These are phyloP conservation scores for Daldinia bambusicola DNA, from an alignment of 495 filamentous ascomycete species.

Conservation along the genomic window DNA sequence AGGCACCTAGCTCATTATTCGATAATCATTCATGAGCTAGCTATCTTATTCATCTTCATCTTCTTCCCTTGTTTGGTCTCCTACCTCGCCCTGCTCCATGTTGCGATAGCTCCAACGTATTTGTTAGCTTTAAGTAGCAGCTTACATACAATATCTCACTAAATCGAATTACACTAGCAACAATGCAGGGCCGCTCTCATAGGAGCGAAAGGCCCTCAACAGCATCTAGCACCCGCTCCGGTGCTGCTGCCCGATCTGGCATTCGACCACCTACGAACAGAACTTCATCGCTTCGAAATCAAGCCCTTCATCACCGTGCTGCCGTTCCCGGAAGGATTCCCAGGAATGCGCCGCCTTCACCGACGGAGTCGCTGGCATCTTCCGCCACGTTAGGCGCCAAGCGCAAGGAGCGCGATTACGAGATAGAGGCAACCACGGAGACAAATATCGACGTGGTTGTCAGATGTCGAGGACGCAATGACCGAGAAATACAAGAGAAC, in stretches of 20 bases:
- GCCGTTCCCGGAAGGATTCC: slow-evolving; percentile 50
- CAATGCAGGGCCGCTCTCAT: slow-evolving; percentile 49
- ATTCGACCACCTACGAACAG: slow-evolving; percentile 49
- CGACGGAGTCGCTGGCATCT: slow-evolving; percentile 70
- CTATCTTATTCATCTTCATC: background rate
- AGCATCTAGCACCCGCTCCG: slow-evolving; percentile 38
- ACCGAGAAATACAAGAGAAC: slow-evolving; percentile 91
- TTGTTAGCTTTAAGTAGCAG: slow-evolving; percentile 33
- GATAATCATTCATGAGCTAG: background rate
- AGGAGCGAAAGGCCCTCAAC: slow-evolving; percentile 45
- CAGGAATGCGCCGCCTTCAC: slow-evolving; percentile 65
- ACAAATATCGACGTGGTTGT: slow-evolving; percentile 99
- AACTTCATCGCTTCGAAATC: slow-evolving; percentile 40
- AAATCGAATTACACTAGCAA: slow-evolving; percentile 6
- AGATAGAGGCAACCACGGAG: slow-evolving; percentile 76
- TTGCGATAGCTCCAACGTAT: slow-evolving; percentile 14
- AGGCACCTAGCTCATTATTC: background rate
- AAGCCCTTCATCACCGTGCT: slow-evolving; percentile 34
- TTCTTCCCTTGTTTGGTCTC: slow-evolving; percentile 1
- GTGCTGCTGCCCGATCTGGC: slow-evolving; percentile 39
- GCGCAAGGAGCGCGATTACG: slow-evolving; percentile 85
- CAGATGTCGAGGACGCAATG: slow-evolving; percentile 89
- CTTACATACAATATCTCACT: slow-evolving; percentile 26
- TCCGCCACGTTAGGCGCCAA: slow-evolving; percentile 67
- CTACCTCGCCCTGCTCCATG: slow-evolving; percentile 5